Evolutionary conservation across 331 rosid genomes (phyloP).

Genomic region (Malus hybrid): DNA sequence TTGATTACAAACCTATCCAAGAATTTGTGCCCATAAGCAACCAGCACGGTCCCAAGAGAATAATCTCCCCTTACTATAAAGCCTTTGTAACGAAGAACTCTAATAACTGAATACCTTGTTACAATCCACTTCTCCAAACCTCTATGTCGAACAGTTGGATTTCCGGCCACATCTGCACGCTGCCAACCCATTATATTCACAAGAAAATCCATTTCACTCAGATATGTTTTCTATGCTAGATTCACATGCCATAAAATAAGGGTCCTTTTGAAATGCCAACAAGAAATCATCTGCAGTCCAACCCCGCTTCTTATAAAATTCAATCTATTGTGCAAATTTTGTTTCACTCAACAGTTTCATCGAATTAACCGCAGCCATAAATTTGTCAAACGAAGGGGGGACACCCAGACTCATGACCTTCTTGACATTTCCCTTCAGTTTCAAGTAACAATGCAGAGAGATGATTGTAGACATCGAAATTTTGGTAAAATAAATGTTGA

Average conservation of each 20-base stretch:
- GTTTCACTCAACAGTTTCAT: neutral
- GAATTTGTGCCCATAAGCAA: neutral
- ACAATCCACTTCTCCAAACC: constrained; percentile 15
- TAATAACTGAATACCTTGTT: constrained; percentile 14
- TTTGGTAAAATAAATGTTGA: no score
- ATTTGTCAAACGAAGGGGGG: neutral
- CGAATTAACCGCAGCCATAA: neutral
- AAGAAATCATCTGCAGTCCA: neutral
- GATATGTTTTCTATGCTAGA: neutral
- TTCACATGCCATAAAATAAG: neutral
- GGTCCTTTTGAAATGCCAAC: neutral
- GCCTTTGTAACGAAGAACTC: neutral
- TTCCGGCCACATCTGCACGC: neutral
- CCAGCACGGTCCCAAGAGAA: neutral
- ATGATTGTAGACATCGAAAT: no score
- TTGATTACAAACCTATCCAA: constrained; percentile 13
- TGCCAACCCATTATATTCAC: constrained; percentile 12
- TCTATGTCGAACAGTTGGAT: neutral
- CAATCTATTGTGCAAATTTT: neutral
- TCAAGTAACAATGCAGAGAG: neutral
- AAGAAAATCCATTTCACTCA: neutral
- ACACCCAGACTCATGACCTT: neutral
- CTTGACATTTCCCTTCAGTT: neutral
- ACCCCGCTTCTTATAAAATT: neutral
- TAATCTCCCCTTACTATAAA: neutral